These are phyloP conservation scores for Plectranthus barbatus DNA, from an alignment of 257 asterid genomes.

Conservation along the genomic window DNA sequence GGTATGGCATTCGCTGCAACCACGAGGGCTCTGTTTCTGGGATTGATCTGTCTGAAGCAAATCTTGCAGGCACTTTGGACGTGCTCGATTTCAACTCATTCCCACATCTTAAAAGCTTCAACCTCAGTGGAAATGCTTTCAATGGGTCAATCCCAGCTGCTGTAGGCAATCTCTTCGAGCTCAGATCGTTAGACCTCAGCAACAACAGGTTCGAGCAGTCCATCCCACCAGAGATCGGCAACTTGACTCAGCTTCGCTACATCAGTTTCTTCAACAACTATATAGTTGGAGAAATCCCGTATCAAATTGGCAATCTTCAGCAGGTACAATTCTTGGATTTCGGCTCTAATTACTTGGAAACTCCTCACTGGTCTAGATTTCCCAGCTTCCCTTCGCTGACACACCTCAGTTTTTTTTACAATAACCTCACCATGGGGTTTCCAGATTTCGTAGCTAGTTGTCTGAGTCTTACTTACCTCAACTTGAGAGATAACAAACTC, in stretches of 20 bases:
- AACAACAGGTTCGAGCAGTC: constrained; percentile 27
- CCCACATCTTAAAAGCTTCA: constrained; percentile 24
- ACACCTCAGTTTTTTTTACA: constrained; percentile 34
- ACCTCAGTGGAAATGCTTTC: no score
- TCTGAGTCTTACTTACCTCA: constrained; percentile 46
- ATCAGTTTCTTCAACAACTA: constrained; percentile 42
- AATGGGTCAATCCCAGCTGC: constrained; percentile 51
- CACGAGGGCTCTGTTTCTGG: constrained; percentile 25
- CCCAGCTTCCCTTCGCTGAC: constrained; percentile 38
- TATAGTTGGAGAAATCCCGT: constrained; percentile 42
- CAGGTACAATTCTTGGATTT: constrained; percentile 49
- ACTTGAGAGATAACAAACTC: no score
- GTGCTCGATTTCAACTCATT: constrained; percentile 36
- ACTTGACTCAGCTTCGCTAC: constrained; percentile 33
- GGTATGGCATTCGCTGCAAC: constrained; percentile 61
- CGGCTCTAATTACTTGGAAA: constrained; percentile 45
- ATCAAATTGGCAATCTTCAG: constrained; percentile 52
- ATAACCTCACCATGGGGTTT: constrained; percentile 35
- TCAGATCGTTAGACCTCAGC: constrained; percentile 61
- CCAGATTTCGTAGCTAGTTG: constrained; percentile 50
- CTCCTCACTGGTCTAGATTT: constrained; percentile 59
- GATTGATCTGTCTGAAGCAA: constrained; percentile 28
- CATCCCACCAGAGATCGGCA: constrained; percentile 57
- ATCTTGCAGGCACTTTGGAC: constrained; percentile 33
- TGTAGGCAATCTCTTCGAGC: constrained; percentile 42